Base-by-base conservation (phyloP, 805 yeast genomes). In the Candida awuae region DNA sequence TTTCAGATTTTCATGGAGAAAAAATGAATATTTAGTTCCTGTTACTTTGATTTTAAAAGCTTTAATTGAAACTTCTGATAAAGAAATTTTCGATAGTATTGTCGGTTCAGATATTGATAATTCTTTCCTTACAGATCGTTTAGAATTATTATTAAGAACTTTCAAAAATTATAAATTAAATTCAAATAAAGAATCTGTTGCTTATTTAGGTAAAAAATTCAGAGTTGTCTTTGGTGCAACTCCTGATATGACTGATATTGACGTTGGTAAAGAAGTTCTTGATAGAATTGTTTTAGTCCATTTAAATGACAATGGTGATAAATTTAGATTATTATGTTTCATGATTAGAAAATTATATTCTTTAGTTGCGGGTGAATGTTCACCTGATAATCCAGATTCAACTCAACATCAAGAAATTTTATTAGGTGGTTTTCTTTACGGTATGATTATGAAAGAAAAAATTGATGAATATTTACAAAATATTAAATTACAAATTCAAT, bases 381-480 rank as follows among this genome's bases (percentile, higher is more conserved):
- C 88, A 38, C 90, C 96, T 14, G 98, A 92, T 62, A 92, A 92
- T 65, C 98, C 98, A 59, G 98, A 92, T 79, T 94, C 97, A 35
- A 85, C 96, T 8, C 98, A 92, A 70, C 97, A 92, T 70, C 98
- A 92, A 66, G 98, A 92, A 66, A 84, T 92, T 23, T 66, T 92
- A 46, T 71, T 92, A 41, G 97, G 97, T 48, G 98, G 98, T 13
- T 85, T 92, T 73, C 69, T 92, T 39, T 92, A 86, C 53, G 97
- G 97, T 50, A 88, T 88, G 95, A 90, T 92, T 49, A 63, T 92
- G 54, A 92, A 92, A 62, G 98, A 92, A 65, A 92, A 92, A 60
- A 79, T 92, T 46, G 98, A 92, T 52, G 98, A 92, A 62, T 88
- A 86, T 58, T 67, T 92, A 50, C 80, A 75, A 52, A 73, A 68